Evolutionary conservation across 176 grass and related monocot species (phyloP).

Genomic region (Avena eriantha): DNA sequence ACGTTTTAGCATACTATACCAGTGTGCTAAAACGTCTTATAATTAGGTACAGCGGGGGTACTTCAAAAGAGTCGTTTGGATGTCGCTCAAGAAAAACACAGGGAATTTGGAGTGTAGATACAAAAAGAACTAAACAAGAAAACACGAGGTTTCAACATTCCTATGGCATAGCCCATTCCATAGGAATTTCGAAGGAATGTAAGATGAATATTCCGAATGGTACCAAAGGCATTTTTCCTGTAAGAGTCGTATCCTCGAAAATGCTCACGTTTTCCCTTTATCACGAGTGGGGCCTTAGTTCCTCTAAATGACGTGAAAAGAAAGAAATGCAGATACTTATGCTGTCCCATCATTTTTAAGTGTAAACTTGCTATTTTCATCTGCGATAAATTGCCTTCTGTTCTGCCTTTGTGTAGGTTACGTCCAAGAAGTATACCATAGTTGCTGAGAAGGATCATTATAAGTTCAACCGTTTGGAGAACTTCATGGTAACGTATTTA

Average conservation of each 20-base stretch:
- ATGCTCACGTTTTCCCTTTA: neutral
- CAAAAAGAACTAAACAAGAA: neutral
- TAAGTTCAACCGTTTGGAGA: conserved; percentile 80
- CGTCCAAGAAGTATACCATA: conserved; percentile 88
- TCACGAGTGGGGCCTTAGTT: neutral
- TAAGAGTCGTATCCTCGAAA: neutral
- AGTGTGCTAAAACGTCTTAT: no score
- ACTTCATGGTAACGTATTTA: conserved; percentile 80
- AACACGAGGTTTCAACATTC: neutral
- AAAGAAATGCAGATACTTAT: neutral
- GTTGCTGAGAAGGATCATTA: conserved; percentile 87
- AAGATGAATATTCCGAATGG: neutral
- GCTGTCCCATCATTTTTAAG: conserved; percentile 6
- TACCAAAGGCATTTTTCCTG: neutral
- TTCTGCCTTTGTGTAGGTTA: conserved; percentile 73
- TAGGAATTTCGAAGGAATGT: neutral
- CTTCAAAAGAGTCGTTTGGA: neutral
- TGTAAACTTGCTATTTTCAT: conserved; percentile 22
- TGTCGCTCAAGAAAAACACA: neutral
- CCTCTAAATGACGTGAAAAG: conserved; percentile 1
- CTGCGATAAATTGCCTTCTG: conserved; percentile 23
- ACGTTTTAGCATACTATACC: no score
- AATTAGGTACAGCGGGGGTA: no score
- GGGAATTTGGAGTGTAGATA: neutral
- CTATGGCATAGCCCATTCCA: neutral